Conservation (phyloP, 129 eudicot species). For the Flaveria linearis region DNA sequence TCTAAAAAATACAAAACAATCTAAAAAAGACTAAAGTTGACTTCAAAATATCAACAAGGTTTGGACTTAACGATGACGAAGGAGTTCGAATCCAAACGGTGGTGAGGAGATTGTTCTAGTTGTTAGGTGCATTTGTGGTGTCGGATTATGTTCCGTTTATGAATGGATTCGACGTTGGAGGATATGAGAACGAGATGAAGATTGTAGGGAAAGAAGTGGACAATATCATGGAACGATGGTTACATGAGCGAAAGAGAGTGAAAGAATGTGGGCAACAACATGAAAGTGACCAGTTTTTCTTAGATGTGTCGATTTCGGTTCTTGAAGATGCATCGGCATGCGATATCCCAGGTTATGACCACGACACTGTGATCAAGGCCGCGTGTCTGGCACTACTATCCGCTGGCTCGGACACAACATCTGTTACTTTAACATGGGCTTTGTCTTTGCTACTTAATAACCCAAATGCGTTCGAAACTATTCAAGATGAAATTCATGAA, state of each 20-base stretch:
- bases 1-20: no score
- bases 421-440: slow-evolving; percentile 3
- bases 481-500: slow-evolving; percentile 20
- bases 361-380: slow-evolving; percentile 31
- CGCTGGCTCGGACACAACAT: not conserved
- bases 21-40: no score
- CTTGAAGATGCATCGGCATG: slow-evolving; percentile 24
- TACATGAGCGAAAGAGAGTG: slow-evolving; percentile 24
- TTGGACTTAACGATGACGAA: slow-evolving; percentile 2
- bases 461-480: not conserved
- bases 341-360: slow-evolving; percentile 26
- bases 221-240: slow-evolving; percentile 28
- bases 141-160: slow-evolving; percentile 37
- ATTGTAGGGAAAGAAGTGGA: slow-evolving; percentile 30
- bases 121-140: slow-evolving; percentile 33
- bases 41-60: no score
- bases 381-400: slow-evolving; percentile 15
- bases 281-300: slow-evolving; percentile 20
- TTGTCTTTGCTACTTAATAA: slow-evolving; percentile 13
- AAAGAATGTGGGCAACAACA: not conserved
- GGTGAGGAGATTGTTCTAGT: slow-evolving; percentile 23
- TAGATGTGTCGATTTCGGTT: slow-evolving; percentile 27
- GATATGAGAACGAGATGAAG: slow-evolving; percentile 38
- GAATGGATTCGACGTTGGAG: slow-evolving; percentile 40
- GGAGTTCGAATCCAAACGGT: not conserved